Evolutionary conservation across 768 basidiomycete genomes (phyloP).

Genomic region (Phlebiopsis gigantea): DNA sequence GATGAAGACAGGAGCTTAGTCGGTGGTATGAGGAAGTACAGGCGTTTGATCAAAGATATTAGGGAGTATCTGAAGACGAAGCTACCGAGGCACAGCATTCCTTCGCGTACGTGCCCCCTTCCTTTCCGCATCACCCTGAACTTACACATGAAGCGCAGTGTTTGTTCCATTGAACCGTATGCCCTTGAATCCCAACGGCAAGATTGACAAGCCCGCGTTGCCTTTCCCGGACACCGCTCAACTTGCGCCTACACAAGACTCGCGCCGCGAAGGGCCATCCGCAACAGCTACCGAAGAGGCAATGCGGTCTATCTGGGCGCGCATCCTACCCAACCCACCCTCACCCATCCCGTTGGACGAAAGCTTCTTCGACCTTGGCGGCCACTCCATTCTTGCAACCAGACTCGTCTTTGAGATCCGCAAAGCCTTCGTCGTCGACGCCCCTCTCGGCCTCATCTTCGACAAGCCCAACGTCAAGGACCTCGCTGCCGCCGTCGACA

Average conservation of each 20-base stretch:
- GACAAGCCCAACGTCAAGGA: conserved; percentile 81
- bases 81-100: conserved; percentile 90
- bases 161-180: conserved; percentile 93
- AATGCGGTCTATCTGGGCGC: conserved; percentile 81
- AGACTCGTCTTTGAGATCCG: conserved; percentile 96
- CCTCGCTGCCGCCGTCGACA: conserved; percentile 73
- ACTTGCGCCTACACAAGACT: conserved; percentile 36
- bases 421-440: conserved; percentile 85
- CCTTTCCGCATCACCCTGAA: background rate
- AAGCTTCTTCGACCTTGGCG: conserved; percentile 97
- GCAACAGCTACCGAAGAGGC: conserved; percentile 70
- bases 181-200: conserved; percentile 98
- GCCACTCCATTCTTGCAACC: conserved; percentile 97
- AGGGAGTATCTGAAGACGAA: conserved; percentile 96
- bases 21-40: conserved; percentile 79
- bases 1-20: conserved; percentile 49
- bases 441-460: conserved; percentile 89
- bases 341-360: conserved; percentile 81
- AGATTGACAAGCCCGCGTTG: conserved; percentile 96
- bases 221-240: conserved; percentile 98
- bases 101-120: conserved; percentile 56
- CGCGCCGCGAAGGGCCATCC: conserved; percentile 30
- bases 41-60: conserved; percentile 87
- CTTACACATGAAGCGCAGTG: conserved; percentile 39
- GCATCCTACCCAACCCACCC: conserved; percentile 74